These are phyloP conservation scores for Hypoxylon sp. DNA, from an alignment of 2,329 filamentous ascomycete genomes.

Conservation along the genomic window DNA sequence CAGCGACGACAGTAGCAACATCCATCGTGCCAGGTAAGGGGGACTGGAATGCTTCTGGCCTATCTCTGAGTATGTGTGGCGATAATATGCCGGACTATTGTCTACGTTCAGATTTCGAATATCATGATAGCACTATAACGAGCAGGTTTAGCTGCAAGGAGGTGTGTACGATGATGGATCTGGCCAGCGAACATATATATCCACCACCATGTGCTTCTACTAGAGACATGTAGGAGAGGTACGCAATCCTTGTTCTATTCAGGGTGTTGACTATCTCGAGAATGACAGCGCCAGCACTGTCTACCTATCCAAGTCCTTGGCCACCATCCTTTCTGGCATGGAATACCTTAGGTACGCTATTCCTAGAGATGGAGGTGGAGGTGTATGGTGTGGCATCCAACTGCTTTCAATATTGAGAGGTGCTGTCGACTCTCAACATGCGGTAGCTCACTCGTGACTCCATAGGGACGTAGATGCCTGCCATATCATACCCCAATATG, in stretches of 20 bases:
- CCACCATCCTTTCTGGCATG: not conserved
- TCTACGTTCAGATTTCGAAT: not conserved
- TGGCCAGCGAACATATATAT: not conserved
- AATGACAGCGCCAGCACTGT: not conserved
- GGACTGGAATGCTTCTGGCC: not conserved
- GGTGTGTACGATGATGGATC: not conserved
- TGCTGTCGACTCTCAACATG: not conserved
- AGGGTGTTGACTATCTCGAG: not conserved
- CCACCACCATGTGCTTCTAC: not conserved
- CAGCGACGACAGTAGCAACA: constrained; percentile 2
- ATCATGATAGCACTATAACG: not conserved
- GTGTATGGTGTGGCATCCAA: not conserved
- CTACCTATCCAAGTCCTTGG: not conserved
- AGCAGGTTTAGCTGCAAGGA: constrained; percentile 1
- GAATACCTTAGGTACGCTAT: not conserved
- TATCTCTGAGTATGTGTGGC: no score
- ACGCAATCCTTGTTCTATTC: not conserved
- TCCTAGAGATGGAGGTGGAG: not conserved
- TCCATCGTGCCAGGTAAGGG: not conserved
- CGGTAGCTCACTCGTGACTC: not conserved
- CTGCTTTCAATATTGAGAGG: not conserved
- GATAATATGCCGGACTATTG: no score
- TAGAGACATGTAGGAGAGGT: not conserved
- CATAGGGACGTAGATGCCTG: not conserved
- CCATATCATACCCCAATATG: not conserved